Base-by-base conservation (phyloP, 257 asterid species). In the Nicotiana noctiflora region DNA sequence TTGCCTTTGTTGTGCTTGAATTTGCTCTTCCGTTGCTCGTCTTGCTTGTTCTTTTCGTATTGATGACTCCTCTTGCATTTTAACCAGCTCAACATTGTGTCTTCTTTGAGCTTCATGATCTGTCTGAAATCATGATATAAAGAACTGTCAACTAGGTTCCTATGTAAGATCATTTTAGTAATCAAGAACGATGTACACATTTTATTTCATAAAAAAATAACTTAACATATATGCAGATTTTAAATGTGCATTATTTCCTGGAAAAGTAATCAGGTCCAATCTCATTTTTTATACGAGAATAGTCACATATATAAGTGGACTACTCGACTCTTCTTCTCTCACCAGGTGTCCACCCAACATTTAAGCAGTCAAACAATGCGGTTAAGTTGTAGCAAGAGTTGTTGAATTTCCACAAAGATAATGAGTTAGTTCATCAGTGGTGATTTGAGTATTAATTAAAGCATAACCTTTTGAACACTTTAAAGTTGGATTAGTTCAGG, bases 1-100 rank as follows among this genome's bases (percentile, higher is more conserved):
- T 88, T 89, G 96, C 52, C 97, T 83, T 80, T 90, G 93, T 88
- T 91, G 98, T 81, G 97, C 98, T 89, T 93, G 97, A 84, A 95
- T 95, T 88, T 96, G 95, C 80, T 94, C 97, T 90, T 94, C 98
- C 27, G 97, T 96, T n/a, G 94, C 95, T 83, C 93, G 89, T 85
- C 92, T 92, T 61, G 97, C 97, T 86, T 91, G 95, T 83, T 96
- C 99, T 90, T 88, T 91, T 88, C 96, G 88, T 76, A 89, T 60
- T 52, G 97, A 92, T 66, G 97, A 92, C 89, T 92, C 88, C 91
- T 94, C 99, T 92, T 96, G 99, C 97, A 96, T 88, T 85, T 88
- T 90, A 80, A 90, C 99, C 84, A 96, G 82, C 82, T 96, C 98
- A 32, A 80, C 90, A 85, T 94, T 94, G 85, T 94, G 96, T 40